Percentiles rank a stretch among this genome's conserved stretches.
phyloP scores from a whole-genome alignment of 805 yeast genomes.

The Teunomyces pallodes region DNA sequence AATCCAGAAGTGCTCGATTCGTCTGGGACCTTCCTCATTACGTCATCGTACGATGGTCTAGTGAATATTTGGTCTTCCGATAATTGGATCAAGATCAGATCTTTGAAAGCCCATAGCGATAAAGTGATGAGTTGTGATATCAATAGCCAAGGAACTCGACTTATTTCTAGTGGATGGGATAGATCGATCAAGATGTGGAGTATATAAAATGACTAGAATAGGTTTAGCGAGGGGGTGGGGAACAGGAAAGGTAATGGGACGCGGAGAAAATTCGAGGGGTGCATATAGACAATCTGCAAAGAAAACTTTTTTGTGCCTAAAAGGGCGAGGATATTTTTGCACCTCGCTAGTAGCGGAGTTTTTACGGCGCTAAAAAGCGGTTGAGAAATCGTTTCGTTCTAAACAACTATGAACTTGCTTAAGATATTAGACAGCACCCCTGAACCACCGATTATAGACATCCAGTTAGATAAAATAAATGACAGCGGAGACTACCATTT shows the following conservation, averaged over 20 bases:
- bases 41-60: constrained; percentile 70
- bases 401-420: constrained; percentile 60
- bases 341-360: not conserved
- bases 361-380: not conserved
- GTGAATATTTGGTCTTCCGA: constrained; percentile 63
- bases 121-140: constrained; percentile 72
- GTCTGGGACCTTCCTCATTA: constrained; percentile 49
- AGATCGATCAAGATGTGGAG: constrained; percentile 68
- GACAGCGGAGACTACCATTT: constrained; percentile 65
- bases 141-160: constrained; percentile 33
- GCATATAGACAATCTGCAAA: not conserved
- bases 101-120: constrained; percentile 57
- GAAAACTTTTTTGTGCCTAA: not conserved
- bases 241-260: not conserved
- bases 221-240: not conserved
- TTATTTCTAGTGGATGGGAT: constrained; percentile 83
- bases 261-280: not conserved
- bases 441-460: constrained; percentile 71
- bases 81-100: constrained; percentile 59
- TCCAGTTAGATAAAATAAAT: constrained; percentile 44
- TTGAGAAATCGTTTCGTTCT: not conserved
- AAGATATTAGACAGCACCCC: constrained; percentile 80
- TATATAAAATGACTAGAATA: not conserved
- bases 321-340: not conserved
- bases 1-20: constrained; percentile 28